Base-by-base conservation (phyloP, 108 stramenopile genomes). In the Epithemia pelagica region DNA sequence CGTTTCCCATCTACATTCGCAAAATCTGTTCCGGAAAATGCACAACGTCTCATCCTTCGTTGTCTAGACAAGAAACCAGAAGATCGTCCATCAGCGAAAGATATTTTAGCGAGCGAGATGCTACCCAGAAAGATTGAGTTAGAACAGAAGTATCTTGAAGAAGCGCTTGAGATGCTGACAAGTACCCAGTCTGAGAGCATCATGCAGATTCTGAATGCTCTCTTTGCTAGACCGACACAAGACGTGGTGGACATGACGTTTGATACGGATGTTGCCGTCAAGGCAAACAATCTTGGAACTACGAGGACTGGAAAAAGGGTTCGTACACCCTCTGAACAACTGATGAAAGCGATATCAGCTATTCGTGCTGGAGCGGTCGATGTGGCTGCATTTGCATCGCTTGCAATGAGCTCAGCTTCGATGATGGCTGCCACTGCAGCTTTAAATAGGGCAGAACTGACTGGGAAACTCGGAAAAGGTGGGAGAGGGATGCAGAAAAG, bases 61-160 rank as follows among this genome's bases (percentile, higher is more conserved):
- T 92, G 91, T 58, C 58, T 87, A 23, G 84, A 89, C 59, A 62
- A 73, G 28, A 65, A 76, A 21, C 88, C 91, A 27, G 53, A 62
- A 23, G 76, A 82, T 28, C 60, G 91, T 8, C 91, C 25, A 27
- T 55, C 52, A 66, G 54, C 65, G 24, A 26, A 66, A n/a, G 54
- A 60, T 27, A 22, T 62, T 31, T 31, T 58, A 54, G 29, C 72
- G 52, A 83, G 77, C 52, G 82, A 83, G 30, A 73, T 92, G 1
- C 68, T 92, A 2, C 91, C 91, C 29, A 61, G 84, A 65, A 86
- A 85, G 57, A 82, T 89, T 29, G 91, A 92, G 59, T 60, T 89
- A 22, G 88, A 92, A 52, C 77, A 83, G 62, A 72, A 58, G 2
- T 92, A 92, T 59, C 74, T 92, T 1, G 69, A 89, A 73, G 91